Evolutionary conservation across 805 yeast genomes (phyloP), one percentile per base, ranked within the genome.

Genomic region (Cyberlindnera euphorbiiphila): DNA sequence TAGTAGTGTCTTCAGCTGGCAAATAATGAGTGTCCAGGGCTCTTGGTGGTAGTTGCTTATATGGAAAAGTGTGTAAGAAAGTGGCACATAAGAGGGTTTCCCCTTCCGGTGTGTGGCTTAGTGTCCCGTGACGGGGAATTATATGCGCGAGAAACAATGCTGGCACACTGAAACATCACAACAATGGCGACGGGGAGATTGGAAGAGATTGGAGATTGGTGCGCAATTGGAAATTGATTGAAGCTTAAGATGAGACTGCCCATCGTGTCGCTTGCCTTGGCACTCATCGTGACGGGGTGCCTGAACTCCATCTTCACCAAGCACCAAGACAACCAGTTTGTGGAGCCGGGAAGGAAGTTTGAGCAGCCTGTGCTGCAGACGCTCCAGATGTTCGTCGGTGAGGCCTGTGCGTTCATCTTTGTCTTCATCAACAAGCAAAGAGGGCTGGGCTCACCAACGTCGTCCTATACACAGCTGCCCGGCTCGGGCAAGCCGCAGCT

Each of bases 291-390:
- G 12, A 71, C 85, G 4, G 94, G 94, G 11, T 77, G 85, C 37
- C 58, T 78, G 47, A 85, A 85, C 64, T 81, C 93, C 9, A 64
- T 85, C 31, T 68, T 81, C 45, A 81, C 91, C 14, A 85, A 85
- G 57, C 76, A 61, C 53, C 93, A 85, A 54, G 93, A 85, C 54
- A 72, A 78, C 52, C 86, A 81, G 53, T 80, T 86, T 59, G 82
- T 84, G 5, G 63, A 70, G 13, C 46, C 59, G 3, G 76, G 66
- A 32, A 57, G 62, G 25, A 58, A 62, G 41, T 85, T 82, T 51
- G 85, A 84, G 47, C 89, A 84, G 60, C 93, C 94, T 0, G 86
- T 81, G 7, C 55, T 85, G 24, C 93, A 85, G 56, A 79, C 93
- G 2, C 61, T 81, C 14, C 91, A 85, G 59, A 85, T 85, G 93